phyloP scores from a whole-genome alignment of 2,329 filamentous ascomycete species.

The Penicillium sp. region DNA sequence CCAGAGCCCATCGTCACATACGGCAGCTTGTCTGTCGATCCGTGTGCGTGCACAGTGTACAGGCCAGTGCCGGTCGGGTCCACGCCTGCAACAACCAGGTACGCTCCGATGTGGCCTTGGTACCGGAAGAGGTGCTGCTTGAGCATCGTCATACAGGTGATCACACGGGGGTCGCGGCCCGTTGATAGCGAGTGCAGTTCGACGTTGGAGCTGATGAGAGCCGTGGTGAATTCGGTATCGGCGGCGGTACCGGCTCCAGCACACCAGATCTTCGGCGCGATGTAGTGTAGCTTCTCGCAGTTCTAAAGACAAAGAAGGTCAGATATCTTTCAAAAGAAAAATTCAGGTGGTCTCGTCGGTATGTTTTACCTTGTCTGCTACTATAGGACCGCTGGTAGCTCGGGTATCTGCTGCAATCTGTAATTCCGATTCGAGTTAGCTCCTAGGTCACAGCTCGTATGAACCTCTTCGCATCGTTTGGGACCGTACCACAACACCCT shows the following conservation, averaged over 20 bases:
- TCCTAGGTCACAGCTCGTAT: neutral
- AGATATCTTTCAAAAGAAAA: neutral
- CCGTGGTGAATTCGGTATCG: conserved; percentile 97
- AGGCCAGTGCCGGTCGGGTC: conserved; percentile 91
- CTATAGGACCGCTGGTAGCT: conserved; percentile 93
- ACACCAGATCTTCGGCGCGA: conserved; percentile 97
- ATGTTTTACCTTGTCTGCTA: conserved; percentile 75
- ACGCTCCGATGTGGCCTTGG: conserved; percentile 95
- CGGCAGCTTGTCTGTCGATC: conserved; percentile 94
- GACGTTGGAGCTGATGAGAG: conserved; percentile 95
- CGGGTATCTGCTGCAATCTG: conserved; percentile 96
- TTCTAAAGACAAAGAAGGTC: conserved; percentile 50
- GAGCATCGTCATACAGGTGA: conserved; percentile 98
- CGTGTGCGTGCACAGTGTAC: conserved; percentile 97
- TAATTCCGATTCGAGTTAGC: conserved; percentile 17
- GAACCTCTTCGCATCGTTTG: neutral
- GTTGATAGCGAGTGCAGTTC: conserved; percentile 95
- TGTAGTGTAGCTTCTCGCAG: conserved; percentile 99
- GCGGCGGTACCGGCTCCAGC: conserved; percentile 94
- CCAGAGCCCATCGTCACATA: conserved; percentile 99
- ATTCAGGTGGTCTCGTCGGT: neutral
- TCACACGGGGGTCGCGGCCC: conserved; percentile 89
- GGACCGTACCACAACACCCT: conserved; percentile 74
- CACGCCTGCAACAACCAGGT: conserved; percentile 91
- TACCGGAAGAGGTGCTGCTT: conserved; percentile 99